Conservation (phyloP, 2,329 filamentous ascomycete species). For the Pseudogymnoascus sp. region DNA sequence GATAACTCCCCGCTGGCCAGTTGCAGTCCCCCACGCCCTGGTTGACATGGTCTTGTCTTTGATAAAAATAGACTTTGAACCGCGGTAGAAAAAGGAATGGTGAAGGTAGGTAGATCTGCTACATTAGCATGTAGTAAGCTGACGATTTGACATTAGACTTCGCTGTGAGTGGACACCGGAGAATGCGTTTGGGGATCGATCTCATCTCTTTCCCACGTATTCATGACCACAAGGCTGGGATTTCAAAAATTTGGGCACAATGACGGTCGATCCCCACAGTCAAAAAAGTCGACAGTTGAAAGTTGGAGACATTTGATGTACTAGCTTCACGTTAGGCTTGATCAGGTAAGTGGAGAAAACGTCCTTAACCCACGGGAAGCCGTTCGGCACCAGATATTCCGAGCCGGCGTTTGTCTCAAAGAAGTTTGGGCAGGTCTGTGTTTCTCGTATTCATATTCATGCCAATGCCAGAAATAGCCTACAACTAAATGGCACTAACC, state of each 20-base stretch:
- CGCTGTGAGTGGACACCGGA: background rate
- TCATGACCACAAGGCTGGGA: background rate
- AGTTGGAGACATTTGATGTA: background rate
- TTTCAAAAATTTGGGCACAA: constrained; percentile 11
- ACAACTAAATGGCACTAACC: background rate
- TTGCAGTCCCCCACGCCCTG: background rate
- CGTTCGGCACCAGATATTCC: background rate
- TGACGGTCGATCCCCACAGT: constrained; percentile 16
- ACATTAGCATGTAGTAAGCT: background rate
- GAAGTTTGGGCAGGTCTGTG: background rate
- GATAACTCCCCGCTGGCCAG: background rate
- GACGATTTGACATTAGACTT: background rate
- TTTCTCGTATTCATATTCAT: constrained; percentile 4
- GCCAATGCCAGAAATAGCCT: background rate
- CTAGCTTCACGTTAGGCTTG: background rate
- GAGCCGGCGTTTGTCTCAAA: background rate
- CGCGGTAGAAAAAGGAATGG: background rate
- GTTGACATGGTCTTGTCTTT: background rate
- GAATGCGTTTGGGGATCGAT: background rate
- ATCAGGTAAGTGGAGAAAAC: background rate
- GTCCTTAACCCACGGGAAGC: background rate
- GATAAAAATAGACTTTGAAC: constrained; percentile 5
- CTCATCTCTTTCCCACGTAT: constrained; percentile 1
- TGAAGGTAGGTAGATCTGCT: background rate
- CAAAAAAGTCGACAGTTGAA: background rate